phyloP scores from a whole-genome alignment of 164 flowering plant species.

The Stephania cephalantha region DNA sequence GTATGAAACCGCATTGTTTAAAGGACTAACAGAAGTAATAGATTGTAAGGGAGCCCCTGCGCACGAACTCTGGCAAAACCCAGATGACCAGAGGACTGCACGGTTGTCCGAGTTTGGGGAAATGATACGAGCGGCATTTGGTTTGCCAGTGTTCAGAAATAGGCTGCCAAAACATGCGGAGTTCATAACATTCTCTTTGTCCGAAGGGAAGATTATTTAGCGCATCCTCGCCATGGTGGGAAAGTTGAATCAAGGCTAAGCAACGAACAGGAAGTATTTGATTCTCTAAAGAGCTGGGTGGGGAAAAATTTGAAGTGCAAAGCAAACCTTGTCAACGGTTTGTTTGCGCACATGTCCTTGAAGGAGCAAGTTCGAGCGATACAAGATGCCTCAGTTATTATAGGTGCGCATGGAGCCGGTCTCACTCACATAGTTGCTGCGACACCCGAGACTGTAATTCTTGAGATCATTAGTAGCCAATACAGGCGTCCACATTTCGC shows the following conservation, averaged over 20 bases:
- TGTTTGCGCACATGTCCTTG: conserved; percentile 93
- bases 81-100: conserved; percentile 66
- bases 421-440: conserved; percentile 90
- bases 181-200: conserved; percentile 71
- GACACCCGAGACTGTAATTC: conserved; percentile 51
- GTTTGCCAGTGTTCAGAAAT: conserved; percentile 46
- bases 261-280: conserved; percentile 88
- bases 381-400: conserved; percentile 85
- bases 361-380: conserved; percentile 86
- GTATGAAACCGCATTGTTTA: conserved; percentile 81
- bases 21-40: conserved; percentile 60
- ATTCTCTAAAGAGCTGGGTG: conserved; percentile 57
- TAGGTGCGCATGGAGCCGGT: conserved; percentile 99
- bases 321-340: conserved; percentile 69
- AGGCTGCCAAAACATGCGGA: conserved; percentile 25
- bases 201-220: conserved; percentile 89
- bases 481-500: conserved; percentile 86
- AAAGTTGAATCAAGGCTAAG: conserved; percentile 77
- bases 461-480: conserved; percentile 76
- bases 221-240: conserved; percentile 93
- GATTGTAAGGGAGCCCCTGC: conserved; percentile 66
- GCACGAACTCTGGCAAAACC: conserved; percentile 61
- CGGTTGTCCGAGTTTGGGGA: conserved; percentile 94
- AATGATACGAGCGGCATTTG: conserved; percentile 82
- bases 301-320: conserved; percentile 39